phyloP scores from a whole-genome alignment of 202 grass and related monocot species.

The Cymbopogon flexuosus region DNA sequence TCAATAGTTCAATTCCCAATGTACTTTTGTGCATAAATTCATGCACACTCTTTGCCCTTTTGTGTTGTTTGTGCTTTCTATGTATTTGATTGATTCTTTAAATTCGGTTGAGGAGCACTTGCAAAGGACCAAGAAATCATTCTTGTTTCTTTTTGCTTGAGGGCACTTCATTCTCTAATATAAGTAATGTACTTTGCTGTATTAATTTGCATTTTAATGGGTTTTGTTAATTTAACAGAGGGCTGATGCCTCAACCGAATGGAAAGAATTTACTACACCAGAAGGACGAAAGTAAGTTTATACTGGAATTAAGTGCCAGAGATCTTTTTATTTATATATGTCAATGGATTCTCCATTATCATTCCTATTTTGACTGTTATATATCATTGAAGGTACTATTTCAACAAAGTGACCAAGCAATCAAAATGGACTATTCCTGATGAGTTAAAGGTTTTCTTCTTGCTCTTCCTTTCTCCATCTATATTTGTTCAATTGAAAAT shows the following conservation, averaged over 20 bases:
- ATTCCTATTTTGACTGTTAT: slow-evolving; percentile 24
- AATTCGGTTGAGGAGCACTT: slow-evolving; percentile 6
- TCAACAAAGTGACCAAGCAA: slow-evolving; percentile 90
- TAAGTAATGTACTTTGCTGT: slow-evolving; percentile 13
- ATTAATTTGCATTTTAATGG: background rate
- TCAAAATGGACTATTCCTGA: slow-evolving; percentile 99
- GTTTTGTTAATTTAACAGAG: slow-evolving; percentile 46
- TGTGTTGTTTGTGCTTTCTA: background rate
- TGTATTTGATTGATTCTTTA: background rate
- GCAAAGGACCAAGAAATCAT: background rate
- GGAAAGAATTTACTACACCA: slow-evolving; percentile 89
- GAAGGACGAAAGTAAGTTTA: slow-evolving; percentile 81
- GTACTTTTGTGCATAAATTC: background rate
- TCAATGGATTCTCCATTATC: background rate
- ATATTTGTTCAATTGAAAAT: slow-evolving; percentile 2
- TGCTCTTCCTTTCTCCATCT: background rate
- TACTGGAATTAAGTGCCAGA: slow-evolving; percentile 1
- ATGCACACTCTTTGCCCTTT: background rate
- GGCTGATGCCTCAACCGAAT: slow-evolving; percentile 80
- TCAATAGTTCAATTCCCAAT: background rate
- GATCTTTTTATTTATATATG: slow-evolving; percentile 14
- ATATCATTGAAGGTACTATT: slow-evolving; percentile 76
- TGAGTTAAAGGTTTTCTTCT: slow-evolving; percentile 73
- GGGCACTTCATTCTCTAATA: slow-evolving; percentile 5
- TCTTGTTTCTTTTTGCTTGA: background rate